phyloP scores from a whole-genome alignment of 192 early-diverging fungal genomes.

The Coemansia sp. region DNA sequence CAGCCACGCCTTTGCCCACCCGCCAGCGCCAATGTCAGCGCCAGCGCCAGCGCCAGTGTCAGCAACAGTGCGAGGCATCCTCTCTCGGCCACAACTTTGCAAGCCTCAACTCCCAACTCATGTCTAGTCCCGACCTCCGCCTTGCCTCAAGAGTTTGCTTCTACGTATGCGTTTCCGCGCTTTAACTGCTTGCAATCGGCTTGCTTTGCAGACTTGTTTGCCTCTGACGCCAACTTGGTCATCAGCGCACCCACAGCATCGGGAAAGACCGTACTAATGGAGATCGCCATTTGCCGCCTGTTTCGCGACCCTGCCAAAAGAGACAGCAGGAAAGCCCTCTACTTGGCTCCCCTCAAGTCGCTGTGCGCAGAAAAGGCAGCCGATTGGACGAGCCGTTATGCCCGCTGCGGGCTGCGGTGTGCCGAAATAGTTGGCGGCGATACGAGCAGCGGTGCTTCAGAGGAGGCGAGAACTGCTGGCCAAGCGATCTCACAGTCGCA shows the following conservation, averaged over 20 bases:
- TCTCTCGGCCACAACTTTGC: neutral
- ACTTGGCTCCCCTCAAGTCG: slow-evolving; percentile 70
- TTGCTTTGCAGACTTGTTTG: slow-evolving; percentile 22
- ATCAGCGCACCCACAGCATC: slow-evolving; percentile 67
- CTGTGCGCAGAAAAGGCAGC: slow-evolving; percentile 63
- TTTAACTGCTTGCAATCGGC: slow-evolving; percentile 38
- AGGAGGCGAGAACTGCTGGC: neutral
- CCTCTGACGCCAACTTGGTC: slow-evolving; percentile 18
- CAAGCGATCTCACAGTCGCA: slow-evolving; percentile 38
- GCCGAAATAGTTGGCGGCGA: slow-evolving; percentile 60
- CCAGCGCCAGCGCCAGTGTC: too few species aligned
- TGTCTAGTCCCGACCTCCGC: slow-evolving; percentile 6
- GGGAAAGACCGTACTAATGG: slow-evolving; percentile 69
- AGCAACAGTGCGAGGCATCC: too few species aligned
- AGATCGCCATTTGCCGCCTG: slow-evolving; percentile 51
- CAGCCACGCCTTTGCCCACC: neutral
- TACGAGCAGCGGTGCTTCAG: slow-evolving; percentile 4
- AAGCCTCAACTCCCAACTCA: neutral
- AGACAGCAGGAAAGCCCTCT: slow-evolving; percentile 54
- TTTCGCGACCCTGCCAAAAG: neutral
- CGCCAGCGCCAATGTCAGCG: neutral
- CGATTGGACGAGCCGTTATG: slow-evolving; percentile 64
- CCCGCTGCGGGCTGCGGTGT: slow-evolving; percentile 39
- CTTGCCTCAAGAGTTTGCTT: slow-evolving; percentile 13
- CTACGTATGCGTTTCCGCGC: slow-evolving; percentile 22